Percentiles rank a stretch among this genome's conserved stretches.
phyloP scores from a whole-genome alignment of 306 rosid genomes.

The Macrotyloma uniflorum region DNA sequence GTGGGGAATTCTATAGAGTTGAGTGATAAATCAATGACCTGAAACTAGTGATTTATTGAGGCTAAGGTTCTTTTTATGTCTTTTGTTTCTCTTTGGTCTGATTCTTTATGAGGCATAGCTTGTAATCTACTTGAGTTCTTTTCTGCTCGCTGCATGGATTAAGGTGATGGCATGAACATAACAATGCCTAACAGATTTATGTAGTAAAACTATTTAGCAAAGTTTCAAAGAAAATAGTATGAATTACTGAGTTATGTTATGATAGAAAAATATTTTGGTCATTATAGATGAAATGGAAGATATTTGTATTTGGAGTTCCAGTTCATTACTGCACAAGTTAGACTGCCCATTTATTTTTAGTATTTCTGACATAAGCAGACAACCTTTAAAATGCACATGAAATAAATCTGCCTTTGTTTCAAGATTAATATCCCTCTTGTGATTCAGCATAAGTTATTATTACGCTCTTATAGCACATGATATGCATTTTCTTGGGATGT shows the following conservation, averaged over 20 bases:
- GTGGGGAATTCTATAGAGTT: neutral
- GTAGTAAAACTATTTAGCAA: neutral
- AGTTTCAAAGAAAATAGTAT: neutral
- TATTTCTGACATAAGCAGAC: slow-evolving; percentile 1
- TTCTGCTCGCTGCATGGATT: neutral
- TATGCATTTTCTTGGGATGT: neutral
- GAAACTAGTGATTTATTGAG: neutral
- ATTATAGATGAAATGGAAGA: neutral
- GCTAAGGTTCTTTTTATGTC: neutral
- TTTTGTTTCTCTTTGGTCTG: slow-evolving; percentile 14
- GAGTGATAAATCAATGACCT: neutral
- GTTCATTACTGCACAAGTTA: neutral
- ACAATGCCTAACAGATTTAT: neutral
- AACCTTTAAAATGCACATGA: neutral
- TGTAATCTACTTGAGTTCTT: slow-evolving; percentile 3
- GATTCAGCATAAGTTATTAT: neutral
- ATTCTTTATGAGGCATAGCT: slow-evolving; percentile 19
- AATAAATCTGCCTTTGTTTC: neutral
- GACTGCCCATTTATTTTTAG: neutral
- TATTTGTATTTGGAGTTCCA: slow-evolving; percentile 1
- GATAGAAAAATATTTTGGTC: slow-evolving; percentile 4
- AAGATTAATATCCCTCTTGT: neutral
- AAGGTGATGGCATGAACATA: slow-evolving; percentile 25
- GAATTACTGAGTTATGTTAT: neutral
- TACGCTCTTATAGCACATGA: neutral